Evolutionary conservation across 495 filamentous ascomycete genomes (phyloP), one percentile per base, ranked within the genome.

Genomic region (Xylaria flabelliformis): DNA sequence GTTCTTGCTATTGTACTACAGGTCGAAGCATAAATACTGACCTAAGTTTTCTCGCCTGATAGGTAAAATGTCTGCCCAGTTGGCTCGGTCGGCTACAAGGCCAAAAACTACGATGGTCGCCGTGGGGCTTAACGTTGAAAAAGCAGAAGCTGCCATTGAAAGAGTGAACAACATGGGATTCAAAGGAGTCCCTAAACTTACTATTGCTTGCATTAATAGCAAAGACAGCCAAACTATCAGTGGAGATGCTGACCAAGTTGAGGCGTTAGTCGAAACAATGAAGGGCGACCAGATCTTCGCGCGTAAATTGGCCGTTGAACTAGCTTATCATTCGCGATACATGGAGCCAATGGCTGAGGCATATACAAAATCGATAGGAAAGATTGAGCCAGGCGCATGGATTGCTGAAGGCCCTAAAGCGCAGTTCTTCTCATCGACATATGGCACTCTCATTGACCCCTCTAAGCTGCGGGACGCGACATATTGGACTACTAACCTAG

Each of bases 141-240:
- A 75, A 6, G 59, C 73, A 34, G 10, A 9, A 63, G 32, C n/a
- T 26, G 21, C 19, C 12, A 39, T 63, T 8, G 59, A 63, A n/a
- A 36, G 32, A n/a, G 59, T 63, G 34, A 63, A 63, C 13, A 29
- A 69, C 12, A 8, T 12, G 8, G 39, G 64, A 4, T 39, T 29
- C 17, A n/a, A 68, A 55, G 48, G 75, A 12, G 51, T 56, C 26
- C 21, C 21, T 1, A 56, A 56, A 64, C 76, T 64, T 13, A 61
- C 59, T 10, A 66, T 86, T 26, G 85, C 81, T 15, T 87, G 84
- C 70, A 39, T 82, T 55, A 88, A 87, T 75, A 83, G 80, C 55
- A 82, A 81, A 7, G 46, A 61, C 6, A 85, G 76, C 48, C 62
- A 81, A 21, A 87, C 85, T 9, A 32, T 86, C 0, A 81, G 80